Base-by-base conservation (phyloP, 2,329 filamentous ascomycete species). In the Phoma sp. region DNA sequence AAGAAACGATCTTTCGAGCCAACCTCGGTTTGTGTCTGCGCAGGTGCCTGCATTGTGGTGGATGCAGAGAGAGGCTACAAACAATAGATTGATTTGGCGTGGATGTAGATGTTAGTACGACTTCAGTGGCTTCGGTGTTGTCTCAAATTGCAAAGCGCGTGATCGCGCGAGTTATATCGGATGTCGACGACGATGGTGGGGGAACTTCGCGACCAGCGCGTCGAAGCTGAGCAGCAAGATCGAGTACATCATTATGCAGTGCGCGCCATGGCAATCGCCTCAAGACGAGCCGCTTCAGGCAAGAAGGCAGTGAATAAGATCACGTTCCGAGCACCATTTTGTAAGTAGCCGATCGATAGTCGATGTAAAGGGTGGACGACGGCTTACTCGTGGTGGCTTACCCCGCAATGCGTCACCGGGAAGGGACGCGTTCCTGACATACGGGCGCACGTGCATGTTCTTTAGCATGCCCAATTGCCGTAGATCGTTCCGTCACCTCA, bases 1-100 rank as follows among this genome's bases (percentile, higher is more conserved):
- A 94, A 93, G 79, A 96, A 96, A 33, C 86, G 86, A 70, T 94
- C 88, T 64, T 92, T 95, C 53, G 85, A 77, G 5, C 70, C 71
- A 12, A 62, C 51, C n/a, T 69, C 68, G 17, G 58, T 50, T 22
- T 60, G 63, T 4, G 57, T 33, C n/a, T 55, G 61, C 6, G 55
- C 19, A 22, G 52, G 48, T 33, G 48, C 57, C 55, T 68, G 46
- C 52, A 55, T 55, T 19, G 22, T 29, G 48, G 13, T 25, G 37
- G 6, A 1, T 24, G 12, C 2, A 9, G 12, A 24, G 10, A 31
- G n/a, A 6, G 32, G 22, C 38, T 38, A 21, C 5, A 9, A n/a
- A n/a, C 12, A 40, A 15, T 2, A 21, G 8, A 19, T 37, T 10
- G 13, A 31, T 13, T 8, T 19, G 10, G 24, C 7, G 21, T 36